A percentile compares a stretch with the other conserved stretches of the same genome.
Evolutionary conservation across 495 filamentous ascomycete genomes (phyloP).

Genomic region (Penicillium mononematosum): DNA sequence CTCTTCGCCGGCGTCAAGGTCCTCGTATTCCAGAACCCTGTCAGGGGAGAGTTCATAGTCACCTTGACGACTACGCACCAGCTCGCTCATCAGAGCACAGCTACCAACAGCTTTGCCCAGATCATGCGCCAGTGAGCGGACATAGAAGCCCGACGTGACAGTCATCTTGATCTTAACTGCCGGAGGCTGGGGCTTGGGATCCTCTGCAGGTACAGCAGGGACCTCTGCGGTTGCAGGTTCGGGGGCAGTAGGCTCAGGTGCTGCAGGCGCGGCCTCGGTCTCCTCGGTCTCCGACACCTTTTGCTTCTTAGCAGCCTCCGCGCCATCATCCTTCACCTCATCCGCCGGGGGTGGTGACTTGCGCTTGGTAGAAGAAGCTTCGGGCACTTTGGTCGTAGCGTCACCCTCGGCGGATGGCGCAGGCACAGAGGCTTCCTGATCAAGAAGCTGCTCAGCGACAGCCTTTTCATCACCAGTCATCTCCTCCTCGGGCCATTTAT

Average conservation of each 20-base stretch:
- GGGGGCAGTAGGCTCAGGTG: slow-evolving; percentile 21
- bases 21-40: slow-evolving; percentile 80
- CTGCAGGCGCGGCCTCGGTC: slow-evolving; percentile 21
- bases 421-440: slow-evolving; percentile 35
- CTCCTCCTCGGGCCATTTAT: slow-evolving; percentile 70
- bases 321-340: slow-evolving; percentile 21
- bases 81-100: slow-evolving; percentile 80
- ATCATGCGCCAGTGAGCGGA: slow-evolving; percentile 89
- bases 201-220: slow-evolving; percentile 14
- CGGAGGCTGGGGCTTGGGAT: slow-evolving; percentile 48
- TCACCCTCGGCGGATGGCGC: slow-evolving; percentile 23
- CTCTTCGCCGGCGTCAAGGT: slow-evolving; percentile 73
- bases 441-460: slow-evolving; percentile 67
- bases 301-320: slow-evolving; percentile 36
- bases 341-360: slow-evolving; percentile 36
- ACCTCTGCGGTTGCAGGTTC: slow-evolving; percentile 18
- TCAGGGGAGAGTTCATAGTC: slow-evolving; percentile 61
- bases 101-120: slow-evolving; percentile 80
- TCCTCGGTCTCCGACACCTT: slow-evolving; percentile 35
- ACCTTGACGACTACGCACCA: slow-evolving; percentile 78
- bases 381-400: slow-evolving; percentile 17
- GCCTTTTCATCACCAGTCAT: slow-evolving; percentile 67
- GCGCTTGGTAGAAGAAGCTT: slow-evolving; percentile 27
- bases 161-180: slow-evolving; percentile 85
- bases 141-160: slow-evolving; percentile 95